Conservation (phyloP, 306 rosid genomes). For the Vigna radiata region DNA sequence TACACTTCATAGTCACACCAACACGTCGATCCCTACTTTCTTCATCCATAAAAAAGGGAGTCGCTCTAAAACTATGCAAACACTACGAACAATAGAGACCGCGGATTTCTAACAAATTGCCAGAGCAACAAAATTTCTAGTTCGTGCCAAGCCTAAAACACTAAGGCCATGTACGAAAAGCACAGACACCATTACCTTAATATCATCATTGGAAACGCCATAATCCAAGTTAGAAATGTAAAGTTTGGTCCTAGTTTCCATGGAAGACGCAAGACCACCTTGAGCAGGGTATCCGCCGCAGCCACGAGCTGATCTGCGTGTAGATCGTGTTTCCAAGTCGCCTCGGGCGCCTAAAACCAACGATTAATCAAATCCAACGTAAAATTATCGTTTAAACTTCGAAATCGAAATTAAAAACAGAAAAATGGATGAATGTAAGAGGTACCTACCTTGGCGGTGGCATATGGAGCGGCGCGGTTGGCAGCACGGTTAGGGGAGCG, state of each 20-base stretch:
- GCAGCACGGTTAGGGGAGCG: slow-evolving; percentile 69
- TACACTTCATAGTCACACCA: background rate
- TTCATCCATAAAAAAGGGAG: background rate
- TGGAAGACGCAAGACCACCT: slow-evolving; percentile 74
- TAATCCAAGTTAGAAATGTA: slow-evolving; percentile 89
- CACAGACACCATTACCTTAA: slow-evolving; percentile 61
- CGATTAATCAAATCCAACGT: background rate
- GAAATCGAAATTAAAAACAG: background rate
- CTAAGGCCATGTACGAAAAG: too few species aligned
- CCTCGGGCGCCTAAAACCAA: slow-evolving; percentile 76
- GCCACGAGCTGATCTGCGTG: slow-evolving; percentile 59
- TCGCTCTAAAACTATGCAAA: background rate
- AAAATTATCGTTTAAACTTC: background rate
- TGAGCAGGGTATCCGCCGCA: slow-evolving; percentile 50
- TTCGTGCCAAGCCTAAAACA: too few species aligned
- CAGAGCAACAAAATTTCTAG: background rate
- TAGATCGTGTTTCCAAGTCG: slow-evolving; percentile 94
- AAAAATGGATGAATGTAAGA: too few species aligned
- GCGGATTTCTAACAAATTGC: background rate
- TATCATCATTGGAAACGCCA: slow-evolving; percentile 92
- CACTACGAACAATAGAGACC: background rate
- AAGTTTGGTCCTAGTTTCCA: slow-evolving; percentile 94
- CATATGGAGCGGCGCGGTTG: slow-evolving; percentile 74
- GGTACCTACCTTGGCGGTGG: slow-evolving; percentile 57
- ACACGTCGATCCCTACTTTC: background rate